These are phyloP conservation scores for Entomortierella beljakovae DNA, from an alignment of 192 early-diverging fungal genomes.

Conservation along the genomic window DNA sequence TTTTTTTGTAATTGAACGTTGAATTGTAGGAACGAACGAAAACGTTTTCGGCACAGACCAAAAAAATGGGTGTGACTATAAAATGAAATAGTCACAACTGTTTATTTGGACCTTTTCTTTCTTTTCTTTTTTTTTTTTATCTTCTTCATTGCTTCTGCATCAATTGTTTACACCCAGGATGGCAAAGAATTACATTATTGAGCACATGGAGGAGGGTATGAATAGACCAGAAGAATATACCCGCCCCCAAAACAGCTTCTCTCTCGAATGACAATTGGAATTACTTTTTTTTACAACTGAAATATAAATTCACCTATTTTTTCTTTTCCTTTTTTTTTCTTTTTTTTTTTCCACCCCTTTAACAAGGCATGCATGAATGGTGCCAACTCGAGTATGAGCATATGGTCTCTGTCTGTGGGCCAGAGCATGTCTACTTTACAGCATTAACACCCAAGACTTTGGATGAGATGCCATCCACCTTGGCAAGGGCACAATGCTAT, in stretches of 20 bases:
- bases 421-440: constrained; percentile 70
- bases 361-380: constrained; percentile 72
- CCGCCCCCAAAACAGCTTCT: no score
- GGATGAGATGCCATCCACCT: constrained; percentile 52
- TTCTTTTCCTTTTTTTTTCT: not conserved
- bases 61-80: constrained; percentile 12
- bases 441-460: constrained; percentile 64
- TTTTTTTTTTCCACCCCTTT: constrained; percentile 4
- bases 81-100: not conserved
- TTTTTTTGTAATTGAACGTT: not conserved
- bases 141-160: not conserved
- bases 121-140: constrained; percentile 15
- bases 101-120: constrained; percentile 6
- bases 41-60: not conserved
- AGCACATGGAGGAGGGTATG: constrained; percentile 78
- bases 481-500: constrained; percentile 61
- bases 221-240: no score
- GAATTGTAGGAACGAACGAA: not conserved
- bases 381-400: constrained; percentile 81
- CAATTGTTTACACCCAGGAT: constrained; percentile 7
- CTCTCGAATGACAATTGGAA: no score
- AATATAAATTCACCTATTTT: no score
- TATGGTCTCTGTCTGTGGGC: constrained; percentile 72
- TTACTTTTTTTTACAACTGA: no score
- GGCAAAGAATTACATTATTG: constrained; percentile 73